These are phyloP conservation scores for Leccinum aurantiacum DNA, from an alignment of 768 basidiomycete genomes.

Conservation along the genomic window DNA sequence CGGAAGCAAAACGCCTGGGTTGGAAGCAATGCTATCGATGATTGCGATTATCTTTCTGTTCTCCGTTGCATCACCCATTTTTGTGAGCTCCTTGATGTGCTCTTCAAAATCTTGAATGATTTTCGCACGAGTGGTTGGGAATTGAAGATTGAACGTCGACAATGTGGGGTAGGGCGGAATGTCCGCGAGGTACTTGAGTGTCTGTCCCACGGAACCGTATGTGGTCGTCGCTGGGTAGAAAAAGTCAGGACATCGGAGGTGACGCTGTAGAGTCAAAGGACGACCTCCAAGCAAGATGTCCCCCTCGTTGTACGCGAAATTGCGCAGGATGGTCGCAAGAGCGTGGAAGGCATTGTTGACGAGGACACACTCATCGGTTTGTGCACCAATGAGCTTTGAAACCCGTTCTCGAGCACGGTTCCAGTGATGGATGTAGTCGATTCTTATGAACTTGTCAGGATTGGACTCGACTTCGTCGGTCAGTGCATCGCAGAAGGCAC, in stretches of 20 bases:
- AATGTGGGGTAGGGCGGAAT: constrained; percentile 45
- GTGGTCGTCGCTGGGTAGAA: constrained; percentile 50
- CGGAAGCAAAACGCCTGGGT: constrained; percentile 62
- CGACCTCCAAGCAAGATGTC: constrained; percentile 60
- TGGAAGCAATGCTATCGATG: constrained; percentile 65
- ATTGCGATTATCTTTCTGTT: constrained; percentile 59
- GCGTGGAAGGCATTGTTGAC: constrained; percentile 33
- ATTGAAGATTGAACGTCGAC: constrained; percentile 48
- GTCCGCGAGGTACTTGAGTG: constrained; percentile 56
- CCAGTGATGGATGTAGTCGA: constrained; percentile 37
- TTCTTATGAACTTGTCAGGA: constrained; percentile 55
- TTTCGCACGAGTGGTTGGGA: constrained; percentile 55
- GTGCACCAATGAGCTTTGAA: constrained; percentile 50
- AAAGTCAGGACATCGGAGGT: not conserved
- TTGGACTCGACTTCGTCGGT: constrained; percentile 47
- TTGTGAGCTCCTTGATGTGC: constrained; percentile 34
- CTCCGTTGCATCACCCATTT: constrained; percentile 8
- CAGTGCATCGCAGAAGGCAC: constrained; percentile 42
- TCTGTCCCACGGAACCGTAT: constrained; percentile 54
- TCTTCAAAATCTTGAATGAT: constrained; percentile 52
- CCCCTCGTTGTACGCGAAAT: constrained; percentile 50
- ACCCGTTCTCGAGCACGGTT: constrained; percentile 43
- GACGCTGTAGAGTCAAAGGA: not conserved
- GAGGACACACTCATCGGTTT: constrained; percentile 58
- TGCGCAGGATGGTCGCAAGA: constrained; percentile 64